Percentiles rank a stretch among this genome's conserved stretches.
Evolutionary conservation across 2,329 filamentous ascomycete genomes (phyloP).

Genomic region (Neophaeococcomyces aloes): DNA sequence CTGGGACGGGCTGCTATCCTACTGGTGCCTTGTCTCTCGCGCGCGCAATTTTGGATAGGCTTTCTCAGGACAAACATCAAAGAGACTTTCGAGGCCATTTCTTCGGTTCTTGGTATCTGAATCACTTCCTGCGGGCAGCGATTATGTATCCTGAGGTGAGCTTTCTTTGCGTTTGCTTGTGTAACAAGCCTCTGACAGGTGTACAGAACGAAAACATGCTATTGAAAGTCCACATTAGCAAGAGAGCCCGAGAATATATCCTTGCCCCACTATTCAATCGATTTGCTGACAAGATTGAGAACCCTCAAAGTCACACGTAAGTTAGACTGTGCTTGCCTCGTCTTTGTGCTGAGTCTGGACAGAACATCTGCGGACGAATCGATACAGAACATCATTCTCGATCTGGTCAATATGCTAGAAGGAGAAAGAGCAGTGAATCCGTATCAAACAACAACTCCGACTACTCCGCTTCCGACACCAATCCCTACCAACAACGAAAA

Average conservation of each 20-base stretch:
- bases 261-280: constrained; percentile 63
- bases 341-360: not conserved
- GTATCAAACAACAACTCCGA: constrained; percentile 6
- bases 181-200: constrained; percentile 24
- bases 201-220: constrained; percentile 51
- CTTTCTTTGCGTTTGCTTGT: constrained; percentile 11
- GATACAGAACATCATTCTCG: constrained; percentile 5
- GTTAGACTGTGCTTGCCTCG: not conserved
- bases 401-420: constrained; percentile 15
- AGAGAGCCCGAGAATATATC: constrained; percentile 72
- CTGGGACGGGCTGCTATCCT: constrained; percentile 74
- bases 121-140: constrained; percentile 70
- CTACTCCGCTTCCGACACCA: not conserved
- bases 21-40: constrained; percentile 74
- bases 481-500: constrained; percentile 4
- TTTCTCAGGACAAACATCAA: constrained; percentile 58
- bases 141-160: constrained; percentile 78
- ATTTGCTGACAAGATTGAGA: constrained; percentile 40
- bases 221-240: constrained; percentile 82
- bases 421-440: constrained; percentile 12
- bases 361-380: constrained; percentile 1
- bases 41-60: constrained; percentile 67
- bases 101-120: constrained; percentile 85
- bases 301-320: constrained; percentile 42
- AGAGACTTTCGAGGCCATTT: constrained; percentile 72